Evolutionary conservation across 768 basidiomycete genomes (phyloP).

Genomic region (Pisolithus microcarpus): DNA sequence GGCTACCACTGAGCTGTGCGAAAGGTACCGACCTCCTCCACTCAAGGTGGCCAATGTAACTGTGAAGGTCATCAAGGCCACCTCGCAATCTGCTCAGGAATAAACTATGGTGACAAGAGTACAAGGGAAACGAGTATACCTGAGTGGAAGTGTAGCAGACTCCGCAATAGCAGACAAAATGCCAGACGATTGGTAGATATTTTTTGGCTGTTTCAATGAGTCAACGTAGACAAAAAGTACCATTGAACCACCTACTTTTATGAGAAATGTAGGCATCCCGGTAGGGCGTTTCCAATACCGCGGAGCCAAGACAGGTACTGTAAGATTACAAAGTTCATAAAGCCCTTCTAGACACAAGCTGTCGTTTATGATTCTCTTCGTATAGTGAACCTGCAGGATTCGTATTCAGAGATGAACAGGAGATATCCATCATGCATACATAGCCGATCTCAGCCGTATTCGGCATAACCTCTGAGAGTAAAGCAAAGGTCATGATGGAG

Average conservation of each 20-base stretch:
- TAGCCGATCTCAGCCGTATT: constrained; percentile 30
- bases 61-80: constrained; percentile 35
- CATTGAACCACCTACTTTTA: constrained; percentile 22
- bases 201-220: constrained; percentile 22
- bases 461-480: constrained; percentile 44
- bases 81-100: constrained; percentile 27
- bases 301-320: constrained; percentile 44
- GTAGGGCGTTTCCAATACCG: constrained; percentile 33
- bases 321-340: constrained; percentile 42
- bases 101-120: not conserved
- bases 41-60: constrained; percentile 42
- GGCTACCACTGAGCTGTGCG: constrained; percentile 47
- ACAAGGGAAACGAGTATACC: constrained; percentile 31
- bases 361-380: constrained; percentile 51
- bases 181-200: constrained; percentile 47
- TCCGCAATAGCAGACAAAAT: constrained; percentile 55
- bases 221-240: constrained; percentile 3
- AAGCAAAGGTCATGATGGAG: constrained; percentile 49
- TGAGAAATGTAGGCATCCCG: constrained; percentile 18
- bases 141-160: constrained; percentile 49
- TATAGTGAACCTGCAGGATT: constrained; percentile 26
- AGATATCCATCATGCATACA: constrained; percentile 30
- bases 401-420: not conserved
- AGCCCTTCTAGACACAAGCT: constrained; percentile 48
- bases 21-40: constrained; percentile 49